Conservation (phyloP, 257 asterid genomes). For the Gynochthodes officinalis region DNA sequence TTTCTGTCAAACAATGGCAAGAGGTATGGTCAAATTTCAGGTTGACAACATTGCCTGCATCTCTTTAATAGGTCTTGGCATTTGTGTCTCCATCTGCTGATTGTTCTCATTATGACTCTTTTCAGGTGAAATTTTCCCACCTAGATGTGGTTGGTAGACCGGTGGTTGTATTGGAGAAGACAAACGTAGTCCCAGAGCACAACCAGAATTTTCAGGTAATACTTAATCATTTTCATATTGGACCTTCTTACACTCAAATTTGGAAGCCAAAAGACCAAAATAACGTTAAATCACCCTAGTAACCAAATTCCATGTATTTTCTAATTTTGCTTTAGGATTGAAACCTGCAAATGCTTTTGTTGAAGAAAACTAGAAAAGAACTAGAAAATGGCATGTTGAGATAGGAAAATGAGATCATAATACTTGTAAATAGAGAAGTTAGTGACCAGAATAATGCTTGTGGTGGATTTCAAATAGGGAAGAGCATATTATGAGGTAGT, state of each 20-base stretch:
- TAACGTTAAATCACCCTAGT: neutral
- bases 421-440: neutral
- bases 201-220: slow-evolving; percentile 88
- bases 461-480: neutral
- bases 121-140: slow-evolving; percentile 80
- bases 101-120: slow-evolving; percentile 30
- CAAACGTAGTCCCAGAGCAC: slow-evolving; percentile 87
- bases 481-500: neutral
- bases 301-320: neutral
- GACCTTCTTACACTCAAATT: neutral
- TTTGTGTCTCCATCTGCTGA: slow-evolving; percentile 23
- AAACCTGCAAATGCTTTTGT: neutral
- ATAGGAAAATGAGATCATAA: neutral
- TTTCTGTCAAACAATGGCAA: slow-evolving; percentile 56
- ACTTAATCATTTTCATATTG: neutral
- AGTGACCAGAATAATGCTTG: neutral
- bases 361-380: neutral
- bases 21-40: slow-evolving; percentile 53
- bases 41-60: neutral
- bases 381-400: neutral
- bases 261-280: neutral
- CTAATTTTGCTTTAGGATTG: neutral
- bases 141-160: slow-evolving; percentile 94
- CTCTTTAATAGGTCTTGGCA: slow-evolving; percentile 11
- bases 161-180: slow-evolving; percentile 74